Evolutionary conservation across 495 filamentous ascomycete species (phyloP), one percentile per base, ranked within the genome.

Genomic region (Penicillium lividum): DNA sequence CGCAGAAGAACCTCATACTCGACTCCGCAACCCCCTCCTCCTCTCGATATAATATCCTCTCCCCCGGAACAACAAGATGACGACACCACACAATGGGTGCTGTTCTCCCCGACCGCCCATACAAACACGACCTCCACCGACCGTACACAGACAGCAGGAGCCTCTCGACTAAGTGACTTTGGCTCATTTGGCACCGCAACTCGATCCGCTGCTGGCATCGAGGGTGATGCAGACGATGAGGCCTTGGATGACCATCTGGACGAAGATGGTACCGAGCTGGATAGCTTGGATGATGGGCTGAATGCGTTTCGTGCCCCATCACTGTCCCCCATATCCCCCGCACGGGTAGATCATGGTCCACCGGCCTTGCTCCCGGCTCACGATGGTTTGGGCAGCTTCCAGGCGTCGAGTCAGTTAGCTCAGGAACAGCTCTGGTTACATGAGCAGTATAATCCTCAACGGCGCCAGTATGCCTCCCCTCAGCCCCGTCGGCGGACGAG

Each of bases 31-130:
- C 71, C 75, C 13, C 73, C 73, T 18, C 68, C 75, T 5, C 33
- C 63, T 4, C 65, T 77, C 16, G 71, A 74, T 43, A 60, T 69
- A 40, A 75, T 76, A 5, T 68, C 76, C 36, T 66, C 75, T 34
- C 56, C 66, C 5, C 48, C 65, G 5, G 73, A 80, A 25, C 75
- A 68, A 61, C 58, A 67, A 54, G 61, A 72, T 59, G 84, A 88
- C 65, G 89, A 96, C 51, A 84, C 90, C 4, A 86, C 92, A 68
- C 93, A 96, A 85, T 98, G 94, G 95, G 86, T 98, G 45, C 84
- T 98, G 62, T 98, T 98, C 75, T 91, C 91, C 10, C 92, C 92
- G 27, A 84, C 83, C 46, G 81, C 85, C 38, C 82, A 82, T 16
- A 89, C 87, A 0, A 86, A 88, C 64, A 83, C 88, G 10, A 86